phyloP scores from a whole-genome alignment of 306 rosid species.

The Vigna unguiculata region DNA sequence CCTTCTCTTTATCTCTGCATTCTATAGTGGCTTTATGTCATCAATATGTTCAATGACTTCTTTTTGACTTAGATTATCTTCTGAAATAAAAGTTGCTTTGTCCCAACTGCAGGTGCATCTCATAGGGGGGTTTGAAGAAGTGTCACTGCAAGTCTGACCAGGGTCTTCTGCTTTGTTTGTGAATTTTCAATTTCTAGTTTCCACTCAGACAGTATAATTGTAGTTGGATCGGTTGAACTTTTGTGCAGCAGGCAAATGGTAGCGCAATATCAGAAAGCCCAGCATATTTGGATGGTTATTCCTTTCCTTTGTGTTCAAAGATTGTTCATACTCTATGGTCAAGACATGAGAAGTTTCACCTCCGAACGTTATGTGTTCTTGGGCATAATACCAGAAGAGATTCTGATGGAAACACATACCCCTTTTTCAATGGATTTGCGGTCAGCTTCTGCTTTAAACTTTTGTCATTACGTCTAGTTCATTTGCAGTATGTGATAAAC shows the following conservation, averaged over 20 bases:
- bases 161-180: constrained; percentile 57
- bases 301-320: constrained; percentile 72
- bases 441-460: constrained; percentile 57
- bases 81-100: constrained; percentile 32
- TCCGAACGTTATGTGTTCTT: constrained; percentile 77
- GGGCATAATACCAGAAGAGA: constrained; percentile 79
- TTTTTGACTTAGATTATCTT: constrained; percentile 6
- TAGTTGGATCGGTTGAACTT: constrained; percentile 59
- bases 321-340: constrained; percentile 63
- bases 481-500: constrained; percentile 10
- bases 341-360: constrained; percentile 76
- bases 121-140: constrained; percentile 88
- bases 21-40: background rate
- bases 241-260: constrained; percentile 68
- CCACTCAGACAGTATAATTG: constrained; percentile 47
- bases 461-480: constrained; percentile 31
- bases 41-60: constrained; percentile 14
- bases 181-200: constrained; percentile 53
- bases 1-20: constrained; percentile 38
- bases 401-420: constrained; percentile 60
- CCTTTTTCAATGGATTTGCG: constrained; percentile 76
- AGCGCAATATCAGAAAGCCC: constrained; percentile 45
- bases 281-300: constrained; percentile 61
- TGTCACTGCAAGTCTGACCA: constrained; percentile 61
- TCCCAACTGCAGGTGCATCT: constrained; percentile 76